A percentile compares a stretch with the other conserved stretches of the same genome.
Evolutionary conservation across 2,329 filamentous ascomycete genomes (phyloP).

Genomic region (Sphaerulina musiva): DNA sequence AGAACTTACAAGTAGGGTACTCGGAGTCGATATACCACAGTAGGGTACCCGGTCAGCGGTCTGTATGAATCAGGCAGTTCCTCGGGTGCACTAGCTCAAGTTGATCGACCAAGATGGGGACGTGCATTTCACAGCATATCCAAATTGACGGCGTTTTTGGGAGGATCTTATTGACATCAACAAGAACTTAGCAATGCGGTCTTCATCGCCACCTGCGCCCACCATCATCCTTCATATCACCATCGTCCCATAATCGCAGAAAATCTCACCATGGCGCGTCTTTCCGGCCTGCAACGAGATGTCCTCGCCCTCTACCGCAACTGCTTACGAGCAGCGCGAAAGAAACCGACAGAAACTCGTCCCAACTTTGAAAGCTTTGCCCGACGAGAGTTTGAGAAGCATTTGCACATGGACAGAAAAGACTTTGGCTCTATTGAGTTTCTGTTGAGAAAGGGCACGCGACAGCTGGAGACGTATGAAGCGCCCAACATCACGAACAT

Average conservation of each 20-base stretch:
- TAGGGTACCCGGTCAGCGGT: no score
- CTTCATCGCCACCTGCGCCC: background rate
- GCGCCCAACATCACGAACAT: slow-evolving; percentile 75
- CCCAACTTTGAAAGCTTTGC: slow-evolving; percentile 32
- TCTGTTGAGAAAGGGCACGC: slow-evolving; percentile 69
- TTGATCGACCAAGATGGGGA: background rate
- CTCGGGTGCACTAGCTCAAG: background rate
- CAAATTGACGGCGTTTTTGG: no score
- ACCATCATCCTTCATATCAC: background rate
- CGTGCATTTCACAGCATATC: background rate
- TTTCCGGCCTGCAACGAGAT: slow-evolving; percentile 86
- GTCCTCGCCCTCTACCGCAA: slow-evolving; percentile 79
- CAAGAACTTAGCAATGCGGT: background rate
- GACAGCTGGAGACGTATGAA: slow-evolving; percentile 77
- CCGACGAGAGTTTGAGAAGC: slow-evolving; percentile 64
- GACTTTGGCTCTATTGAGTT: slow-evolving; percentile 85
- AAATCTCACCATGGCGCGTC: slow-evolving; percentile 37
- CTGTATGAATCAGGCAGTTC: no score
- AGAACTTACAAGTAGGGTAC: background rate
- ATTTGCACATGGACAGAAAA: slow-evolving; percentile 64
- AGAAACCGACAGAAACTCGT: slow-evolving; percentile 56
- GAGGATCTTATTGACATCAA: background rate
- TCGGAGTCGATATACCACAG: background rate
- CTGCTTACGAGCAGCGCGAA: slow-evolving; percentile 72
- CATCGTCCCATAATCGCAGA: background rate